Conservation (phyloP, 768 basidiomycete genomes). For the Leccinum subtestaceum region DNA sequence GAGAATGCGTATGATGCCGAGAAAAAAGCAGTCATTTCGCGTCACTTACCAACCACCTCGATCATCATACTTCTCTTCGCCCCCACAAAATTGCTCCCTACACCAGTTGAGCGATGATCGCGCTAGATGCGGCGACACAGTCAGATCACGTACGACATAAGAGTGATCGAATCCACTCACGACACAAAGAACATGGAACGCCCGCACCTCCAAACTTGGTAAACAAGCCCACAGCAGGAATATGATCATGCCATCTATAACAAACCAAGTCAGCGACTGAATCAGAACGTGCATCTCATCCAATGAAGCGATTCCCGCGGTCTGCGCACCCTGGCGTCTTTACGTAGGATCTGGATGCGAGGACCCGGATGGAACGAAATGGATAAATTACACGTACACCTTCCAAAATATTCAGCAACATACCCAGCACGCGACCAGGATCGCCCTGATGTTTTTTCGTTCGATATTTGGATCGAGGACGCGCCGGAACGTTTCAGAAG, state of each 20-base stretch:
- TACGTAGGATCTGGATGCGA: conserved; percentile 3
- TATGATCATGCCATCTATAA: conserved; percentile 84
- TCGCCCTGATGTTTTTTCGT: conserved; percentile 34
- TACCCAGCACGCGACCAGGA: conserved; percentile 85
- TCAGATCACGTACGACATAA: background rate
- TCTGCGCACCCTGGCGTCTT: conserved; percentile 2
- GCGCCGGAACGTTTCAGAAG: conserved; percentile 8
- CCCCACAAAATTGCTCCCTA: conserved; percentile 90
- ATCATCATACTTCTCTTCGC: conserved; percentile 98
- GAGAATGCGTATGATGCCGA: background rate
- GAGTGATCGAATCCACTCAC: conserved; percentile 35
- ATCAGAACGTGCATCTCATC: background rate
- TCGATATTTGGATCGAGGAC: conserved; percentile 20
- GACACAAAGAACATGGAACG: conserved; percentile 96
- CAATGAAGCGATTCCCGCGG: background rate
- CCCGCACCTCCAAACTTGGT: conserved; percentile 79
- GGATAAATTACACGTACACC: conserved; percentile 59
- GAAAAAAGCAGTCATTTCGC: background rate
- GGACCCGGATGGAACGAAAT: background rate
- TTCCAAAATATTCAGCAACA: conserved; percentile 86
- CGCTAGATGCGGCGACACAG: conserved; percentile 36
- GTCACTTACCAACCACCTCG: conserved; percentile 84
- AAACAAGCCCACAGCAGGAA: conserved; percentile 88
- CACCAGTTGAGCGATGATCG: conserved; percentile 76
- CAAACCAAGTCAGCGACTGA: conserved; percentile 7